Conservation (phyloP, 148 eudicot species). For the Silene uniflora region DNA sequence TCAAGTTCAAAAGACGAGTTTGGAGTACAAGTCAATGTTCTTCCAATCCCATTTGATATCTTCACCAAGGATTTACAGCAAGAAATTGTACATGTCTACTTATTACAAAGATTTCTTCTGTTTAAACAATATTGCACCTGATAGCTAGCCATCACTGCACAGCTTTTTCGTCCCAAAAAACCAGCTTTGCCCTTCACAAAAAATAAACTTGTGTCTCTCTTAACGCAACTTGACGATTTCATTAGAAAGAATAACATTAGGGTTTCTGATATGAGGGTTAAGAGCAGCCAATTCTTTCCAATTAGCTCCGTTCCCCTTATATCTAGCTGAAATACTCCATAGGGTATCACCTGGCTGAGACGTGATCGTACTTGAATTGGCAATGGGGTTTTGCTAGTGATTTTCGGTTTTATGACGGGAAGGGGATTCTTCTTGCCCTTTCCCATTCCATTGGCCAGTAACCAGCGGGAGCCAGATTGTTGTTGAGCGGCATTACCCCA, state of each 20-base stretch:
- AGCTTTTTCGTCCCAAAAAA: not conserved
- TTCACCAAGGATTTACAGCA: slow-evolving; percentile 17
- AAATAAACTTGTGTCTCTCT: slow-evolving; percentile 1
- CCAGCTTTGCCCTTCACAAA: too few species aligned
- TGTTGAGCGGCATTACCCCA: slow-evolving; percentile 80
- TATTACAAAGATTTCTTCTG: slow-evolving; percentile 13
- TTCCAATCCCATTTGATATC: not conserved
- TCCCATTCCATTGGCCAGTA: slow-evolving; percentile 96
- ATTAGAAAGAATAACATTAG: slow-evolving; percentile 49
- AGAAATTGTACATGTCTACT: not conserved
- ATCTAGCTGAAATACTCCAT: slow-evolving; percentile 81
- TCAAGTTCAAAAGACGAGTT: too few species aligned
- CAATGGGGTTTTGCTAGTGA: slow-evolving; percentile 35
- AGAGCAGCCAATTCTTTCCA: slow-evolving; percentile 60
- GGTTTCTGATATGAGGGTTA: slow-evolving; percentile 67
- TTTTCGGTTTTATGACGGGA: slow-evolving; percentile 54
- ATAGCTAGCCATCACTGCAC: too few species aligned
- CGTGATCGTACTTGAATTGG: slow-evolving; percentile 36
- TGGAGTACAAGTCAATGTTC: not conserved
- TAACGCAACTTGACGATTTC: slow-evolving; percentile 52
- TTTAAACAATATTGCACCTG: not conserved
- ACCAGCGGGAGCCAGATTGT: slow-evolving; percentile 97
- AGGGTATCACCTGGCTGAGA: slow-evolving; percentile 65
- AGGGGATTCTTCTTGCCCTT: slow-evolving; percentile 62
- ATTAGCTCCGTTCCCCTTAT: slow-evolving; percentile 58